Evolutionary conservation across 2,329 filamentous ascomycete species (phyloP), one percentile per base, ranked within the genome.

Genomic region (Bipolaris gigantea): DNA sequence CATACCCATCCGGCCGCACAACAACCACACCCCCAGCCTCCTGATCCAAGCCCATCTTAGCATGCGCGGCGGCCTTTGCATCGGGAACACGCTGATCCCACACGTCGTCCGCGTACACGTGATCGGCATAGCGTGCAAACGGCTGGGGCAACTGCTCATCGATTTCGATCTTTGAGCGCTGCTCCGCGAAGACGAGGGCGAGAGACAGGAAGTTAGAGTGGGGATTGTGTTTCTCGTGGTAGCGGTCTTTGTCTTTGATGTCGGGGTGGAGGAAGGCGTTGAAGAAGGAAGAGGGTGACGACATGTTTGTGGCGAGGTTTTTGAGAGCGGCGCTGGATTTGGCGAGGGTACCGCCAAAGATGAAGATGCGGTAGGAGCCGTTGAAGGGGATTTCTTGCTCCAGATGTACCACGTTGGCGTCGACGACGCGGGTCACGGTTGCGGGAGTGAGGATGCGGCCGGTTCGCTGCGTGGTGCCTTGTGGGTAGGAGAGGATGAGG

Each of bases 331-430:
- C 79, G 11, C 85, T 87, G 42, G 80, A 79, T 13, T 58, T 63
- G 7, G 77, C 69, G 8, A 85, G 85, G 38, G 81, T 80, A 52
- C 92, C 92, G n/a, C 85, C 91, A 72, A 95, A 96, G 59, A 96
- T 75, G 72, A 92, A 95, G 56, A 96, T 81, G 51, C 92, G 84
- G 81, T 92, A 96, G 2, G 91, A 87, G 39, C 92, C 92, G 74
- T 96, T 96, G 55, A 92, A 80, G 0, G 92, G 92, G 30, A 96
- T 83, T 69, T 95, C 89, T 74, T 96, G 92, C 76, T 96, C 92
- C 9, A 96, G 81, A 65, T 95, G 89, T 1, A 96, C 91, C 5
- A 90, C 86, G 74, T 96, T 96, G 70, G 92, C 89, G 70, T 97
- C 92, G 0, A 89, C 86, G 19, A 96, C 89, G 44, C 92, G 85